A percentile compares a stretch with the other conserved stretches of the same genome.
These are phyloP conservation scores for Setomelanomma holmii DNA, from an alignment of 2,329 filamentous ascomycete species.

Conservation along the genomic window DNA sequence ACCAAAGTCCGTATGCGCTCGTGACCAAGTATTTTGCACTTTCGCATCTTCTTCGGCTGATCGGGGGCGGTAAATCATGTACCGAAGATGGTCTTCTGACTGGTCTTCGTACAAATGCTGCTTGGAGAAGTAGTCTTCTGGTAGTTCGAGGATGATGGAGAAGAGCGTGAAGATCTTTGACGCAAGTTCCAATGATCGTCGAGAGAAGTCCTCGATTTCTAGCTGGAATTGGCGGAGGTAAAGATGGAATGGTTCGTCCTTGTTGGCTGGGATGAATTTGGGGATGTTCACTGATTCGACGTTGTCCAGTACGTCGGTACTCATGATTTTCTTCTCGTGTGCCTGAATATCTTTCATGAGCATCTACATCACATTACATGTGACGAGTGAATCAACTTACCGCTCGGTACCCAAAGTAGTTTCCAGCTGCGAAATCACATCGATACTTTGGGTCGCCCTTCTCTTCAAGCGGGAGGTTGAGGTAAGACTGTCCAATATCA, in stretches of 20 bases:
- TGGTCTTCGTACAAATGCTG: constrained; percentile 46
- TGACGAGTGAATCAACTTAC: too few relatives aligned
- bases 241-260: constrained; percentile 33
- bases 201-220: constrained; percentile 40
- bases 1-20: constrained; percentile 59
- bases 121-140: constrained; percentile 47
- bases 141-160: constrained; percentile 50
- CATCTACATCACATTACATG: too few relatives aligned
- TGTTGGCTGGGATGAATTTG: constrained; percentile 37
- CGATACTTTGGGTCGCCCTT: constrained; percentile 37
- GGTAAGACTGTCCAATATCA: constrained; percentile 41
- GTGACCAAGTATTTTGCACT: constrained; percentile 52
- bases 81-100: constrained; percentile 51
- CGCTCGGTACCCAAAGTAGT: constrained; percentile 42
- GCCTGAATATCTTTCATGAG: too few relatives aligned
- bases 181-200: constrained; percentile 31
- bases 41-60: constrained; percentile 46
- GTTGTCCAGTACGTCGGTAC: constrained; percentile 42
- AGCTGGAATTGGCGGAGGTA: constrained; percentile 31
- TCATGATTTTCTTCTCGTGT: constrained; percentile 40
- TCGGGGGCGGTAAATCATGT: constrained; percentile 54
- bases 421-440: constrained; percentile 38
- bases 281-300: constrained; percentile 43
- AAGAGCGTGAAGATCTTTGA: constrained; percentile 50
- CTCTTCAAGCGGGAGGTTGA: constrained; percentile 39